These are phyloP conservation scores for Coleophoma cylindrospora DNA, from an alignment of 2,329 filamentous ascomycete genomes.

Conservation along the genomic window DNA sequence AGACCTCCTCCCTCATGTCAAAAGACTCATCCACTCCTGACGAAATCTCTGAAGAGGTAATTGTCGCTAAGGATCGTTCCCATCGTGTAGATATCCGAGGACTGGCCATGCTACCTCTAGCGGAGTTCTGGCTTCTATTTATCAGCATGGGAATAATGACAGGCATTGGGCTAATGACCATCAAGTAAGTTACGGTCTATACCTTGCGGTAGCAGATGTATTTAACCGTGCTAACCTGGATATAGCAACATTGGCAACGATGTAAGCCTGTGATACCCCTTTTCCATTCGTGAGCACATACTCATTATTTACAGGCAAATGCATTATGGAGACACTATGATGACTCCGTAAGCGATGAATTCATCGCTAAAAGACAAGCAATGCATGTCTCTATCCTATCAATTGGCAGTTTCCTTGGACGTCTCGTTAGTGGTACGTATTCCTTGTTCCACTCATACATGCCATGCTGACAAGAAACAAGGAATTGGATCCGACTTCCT, in stretches of 20 bases:
- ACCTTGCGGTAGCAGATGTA: neutral
- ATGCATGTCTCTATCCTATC: conserved; percentile 95
- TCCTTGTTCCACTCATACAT: neutral
- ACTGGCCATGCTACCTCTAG: conserved; percentile 61
- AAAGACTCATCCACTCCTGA: conserved; percentile 42
- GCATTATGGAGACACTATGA: conserved; percentile 88
- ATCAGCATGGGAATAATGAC: conserved; percentile 83
- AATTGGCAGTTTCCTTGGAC: conserved; percentile 76
- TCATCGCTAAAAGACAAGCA: conserved; percentile 76
- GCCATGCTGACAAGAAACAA: conserved; percentile 24
- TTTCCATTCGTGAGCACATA: neutral
- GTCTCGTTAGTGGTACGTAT: conserved; percentile 67
- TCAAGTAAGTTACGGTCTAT: conserved; percentile 68
- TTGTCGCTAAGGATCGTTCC: conserved; percentile 67
- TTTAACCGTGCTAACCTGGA: conserved; percentile 22
- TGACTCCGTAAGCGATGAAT: conserved; percentile 62
- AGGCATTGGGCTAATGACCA: conserved; percentile 95
- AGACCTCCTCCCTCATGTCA: conserved; percentile 78
- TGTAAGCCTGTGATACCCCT: conserved; percentile 32
- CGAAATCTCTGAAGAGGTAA: conserved; percentile 41
- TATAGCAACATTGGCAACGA: conserved; percentile 89
- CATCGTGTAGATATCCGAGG: conserved; percentile 90
- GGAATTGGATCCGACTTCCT: conserved; percentile 89
- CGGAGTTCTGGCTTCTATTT: conserved; percentile 91
- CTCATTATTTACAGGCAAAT: conserved; percentile 41